phyloP scores from a whole-genome alignment of 768 basidiomycete genomes.

The Mycena rebaudengoi region DNA sequence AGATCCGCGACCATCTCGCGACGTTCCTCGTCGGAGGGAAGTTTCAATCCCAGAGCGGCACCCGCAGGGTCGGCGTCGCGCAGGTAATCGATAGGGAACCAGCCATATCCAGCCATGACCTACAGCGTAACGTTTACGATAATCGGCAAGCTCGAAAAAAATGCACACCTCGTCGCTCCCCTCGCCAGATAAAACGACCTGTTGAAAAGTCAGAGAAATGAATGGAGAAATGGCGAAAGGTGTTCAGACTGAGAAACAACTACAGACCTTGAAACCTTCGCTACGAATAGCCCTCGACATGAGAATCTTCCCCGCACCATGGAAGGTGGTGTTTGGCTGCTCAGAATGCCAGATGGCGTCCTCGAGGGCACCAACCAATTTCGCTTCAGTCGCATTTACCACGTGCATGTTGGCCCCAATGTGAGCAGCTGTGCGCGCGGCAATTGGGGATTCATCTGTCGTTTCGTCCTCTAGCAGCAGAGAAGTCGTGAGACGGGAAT shows the following conservation, averaged over 20 bases:
- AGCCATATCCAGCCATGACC: conserved; percentile 2
- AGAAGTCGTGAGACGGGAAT: too few relatives aligned
- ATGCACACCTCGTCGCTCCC: conserved; percentile 13
- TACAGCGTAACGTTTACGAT: too few relatives aligned
- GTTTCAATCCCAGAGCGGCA: neutral
- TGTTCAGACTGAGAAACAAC: neutral
- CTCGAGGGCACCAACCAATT: conserved; percentile 16
- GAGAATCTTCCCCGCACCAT: conserved; percentile 24
- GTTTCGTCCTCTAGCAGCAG: conserved; percentile 11
- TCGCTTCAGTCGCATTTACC: conserved; percentile 12
- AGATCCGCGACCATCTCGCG: neutral
- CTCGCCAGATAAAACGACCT: conserved; percentile 4
- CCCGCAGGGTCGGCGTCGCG: neutral
- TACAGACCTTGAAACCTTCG: conserved; percentile 22
- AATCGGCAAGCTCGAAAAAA: too few relatives aligned
- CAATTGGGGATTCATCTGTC: conserved; percentile 22
- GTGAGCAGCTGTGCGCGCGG: conserved; percentile 2
- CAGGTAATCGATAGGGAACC: neutral
- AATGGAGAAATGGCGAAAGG: neutral
- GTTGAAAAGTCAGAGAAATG: too few relatives aligned
- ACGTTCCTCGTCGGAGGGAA: conserved; percentile 16
- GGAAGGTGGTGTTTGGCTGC: conserved; percentile 10
- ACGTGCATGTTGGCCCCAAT: conserved; percentile 12
- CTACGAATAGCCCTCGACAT: conserved; percentile 16
- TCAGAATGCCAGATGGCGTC: conserved; percentile 28